Conservation (phyloP, 805 yeast genomes). For the Metschnikowia anglica region DNA sequence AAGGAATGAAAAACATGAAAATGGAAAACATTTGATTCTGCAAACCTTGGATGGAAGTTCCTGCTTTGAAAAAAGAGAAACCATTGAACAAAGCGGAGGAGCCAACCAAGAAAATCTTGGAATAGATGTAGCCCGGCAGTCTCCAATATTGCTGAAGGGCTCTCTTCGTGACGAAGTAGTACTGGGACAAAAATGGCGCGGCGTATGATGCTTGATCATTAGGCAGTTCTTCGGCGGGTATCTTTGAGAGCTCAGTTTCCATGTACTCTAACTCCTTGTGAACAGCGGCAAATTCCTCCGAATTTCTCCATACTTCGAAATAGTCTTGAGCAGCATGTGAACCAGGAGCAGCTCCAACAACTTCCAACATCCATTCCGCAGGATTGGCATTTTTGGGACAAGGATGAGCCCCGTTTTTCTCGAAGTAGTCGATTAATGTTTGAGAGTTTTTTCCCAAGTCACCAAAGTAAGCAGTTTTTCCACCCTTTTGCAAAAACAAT, state of each 20-base stretch:
- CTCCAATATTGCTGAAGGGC: conserved; percentile 52
- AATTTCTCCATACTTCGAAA: conserved; percentile 73
- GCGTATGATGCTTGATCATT: conserved; percentile 26
- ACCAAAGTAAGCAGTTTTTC: conserved; percentile 79
- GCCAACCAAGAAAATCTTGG: conserved; percentile 58
- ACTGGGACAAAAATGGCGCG: conserved; percentile 18
- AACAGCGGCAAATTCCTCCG: conserved; percentile 59
- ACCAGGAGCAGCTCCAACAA: conserved; percentile 82
- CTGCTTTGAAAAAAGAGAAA: conserved; percentile 69
- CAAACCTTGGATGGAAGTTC: conserved; percentile 50
- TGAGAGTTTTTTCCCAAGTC: conserved; percentile 67
- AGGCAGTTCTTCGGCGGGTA: conserved; percentile 19
- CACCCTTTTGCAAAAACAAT: conserved; percentile 69
- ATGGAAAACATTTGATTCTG: conserved; percentile 67
- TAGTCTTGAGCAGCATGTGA: conserved; percentile 71
- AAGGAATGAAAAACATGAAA: conserved; percentile 44
- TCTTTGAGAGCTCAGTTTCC: conserved; percentile 53
- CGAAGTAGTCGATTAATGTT: conserved; percentile 63
- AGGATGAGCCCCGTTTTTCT: conserved; percentile 66
- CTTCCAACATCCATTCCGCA: conserved; percentile 76
- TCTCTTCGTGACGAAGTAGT: conserved; percentile 20
- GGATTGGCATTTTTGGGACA: conserved; percentile 40
- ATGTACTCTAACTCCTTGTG: conserved; percentile 58
- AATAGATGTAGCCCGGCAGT: conserved; percentile 57
- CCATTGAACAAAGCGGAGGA: conserved; percentile 64